Evolutionary conservation across 441 rosid genomes (phyloP), one percentile per base, ranked within the genome.

Genomic region (Euphorbia corollata): DNA sequence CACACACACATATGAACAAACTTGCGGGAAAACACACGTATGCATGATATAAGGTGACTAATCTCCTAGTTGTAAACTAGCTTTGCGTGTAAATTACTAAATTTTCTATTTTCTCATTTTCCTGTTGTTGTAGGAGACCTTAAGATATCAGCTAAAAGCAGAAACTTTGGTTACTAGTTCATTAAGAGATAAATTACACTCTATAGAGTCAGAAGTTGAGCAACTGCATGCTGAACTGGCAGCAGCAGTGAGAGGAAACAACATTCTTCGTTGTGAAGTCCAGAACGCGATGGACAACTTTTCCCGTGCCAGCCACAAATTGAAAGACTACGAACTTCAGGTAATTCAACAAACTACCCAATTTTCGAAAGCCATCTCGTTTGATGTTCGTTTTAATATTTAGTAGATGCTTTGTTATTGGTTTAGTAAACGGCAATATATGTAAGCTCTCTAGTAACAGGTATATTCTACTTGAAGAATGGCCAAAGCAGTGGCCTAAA

Each of bases 211-310:
- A 77, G 94, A 94, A 82, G 85, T 80, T 27, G 91, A 91, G 77
- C 96, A 85, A 79, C 60, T 95, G 73, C 90, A 88, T 74, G 95
- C 95, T 61, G 97, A 92, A 79, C 24, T 91, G 56, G 90, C 97
- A 58, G 84, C 97, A 39, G 90, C 86, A 13, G 89, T 87, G 51
- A 84, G 96, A 68, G 85, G 94, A 16, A 87, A 83, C 59, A 96
- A 91, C 76, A 82, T 90, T 65, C 88, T 95, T 43, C 78, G 77
- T 71, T 76, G 80, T 73, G 96, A 95, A 81, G 77, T 86, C 60
- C 89, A 90, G 67, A 86, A 78, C 69, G 82, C 86, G 64, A 45
- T 80, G 84, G 99, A 91, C 77, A 83, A 75, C 78, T 78, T 90
- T 64, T 85, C 97, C 16, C 83, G 85, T 48, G 84, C 69, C 59